Evolutionary conservation across 768 basidiomycete species (phyloP), one percentile per base, ranked within the genome.

Genomic region (Polyporus arcularius): DNA sequence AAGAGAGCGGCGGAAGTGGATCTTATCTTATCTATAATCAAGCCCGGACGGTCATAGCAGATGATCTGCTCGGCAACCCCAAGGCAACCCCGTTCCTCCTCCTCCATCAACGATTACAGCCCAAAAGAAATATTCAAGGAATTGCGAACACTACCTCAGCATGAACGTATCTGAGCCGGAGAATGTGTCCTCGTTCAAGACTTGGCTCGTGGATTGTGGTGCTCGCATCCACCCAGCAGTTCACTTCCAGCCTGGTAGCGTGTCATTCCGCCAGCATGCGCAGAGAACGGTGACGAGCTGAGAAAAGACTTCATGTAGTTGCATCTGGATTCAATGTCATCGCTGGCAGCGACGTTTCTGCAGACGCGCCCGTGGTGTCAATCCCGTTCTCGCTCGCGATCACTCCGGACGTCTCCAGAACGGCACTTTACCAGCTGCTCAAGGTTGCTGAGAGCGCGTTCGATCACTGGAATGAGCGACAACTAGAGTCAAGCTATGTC

Each of bases 321-420:
- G 31, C 53, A 4, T 70, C 68, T 58, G 89, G 89, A 31, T 76
- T 76, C 56, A 76, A 76, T 18, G 74, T 88, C 39, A 65, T 85
- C 55, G 84, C 91, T 5, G 71, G 67, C 3, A 70, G 78, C 38
- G 71, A 74, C n/a, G 65, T 90, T 45, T 74, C 77, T 26, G 67
- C 73, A 6, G 85, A 90, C 65, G 73, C 79, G 9, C 78, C 75
- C 12, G 78, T 90, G 52, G 85, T 88, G 16, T 81, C 85, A 0
- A 90, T 87, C 63, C 90, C 92, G 0, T 84, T 90, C 65, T 72
- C 77, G 2, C 77, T 92, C 18, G 80, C 82, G 32, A 80, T 93
- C 62, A 89, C 89, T 0, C 78, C 80, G n/a, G 72, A 80, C 32
- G 43, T 77, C 0, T 78, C 87, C 2, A 69, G 71, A 53, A 60